Evolutionary conservation across 441 rosid species (phyloP).

Genomic region (Adansonia gregorii): DNA sequence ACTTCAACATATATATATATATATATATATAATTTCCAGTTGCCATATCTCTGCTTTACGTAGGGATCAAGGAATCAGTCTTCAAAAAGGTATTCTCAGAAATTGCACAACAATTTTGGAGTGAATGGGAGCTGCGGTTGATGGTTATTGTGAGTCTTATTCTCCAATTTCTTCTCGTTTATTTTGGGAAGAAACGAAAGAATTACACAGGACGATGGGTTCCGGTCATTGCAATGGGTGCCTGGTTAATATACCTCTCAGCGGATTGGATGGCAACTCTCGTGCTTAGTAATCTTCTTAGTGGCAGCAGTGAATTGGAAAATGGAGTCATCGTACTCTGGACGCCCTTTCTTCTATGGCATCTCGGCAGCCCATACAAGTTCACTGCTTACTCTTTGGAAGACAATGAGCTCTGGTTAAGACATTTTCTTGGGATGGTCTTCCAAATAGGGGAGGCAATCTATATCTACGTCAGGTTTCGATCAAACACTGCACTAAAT

Average conservation of each 20-base stretch:
- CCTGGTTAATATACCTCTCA: background rate
- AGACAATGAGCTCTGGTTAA: slow-evolving; percentile 59
- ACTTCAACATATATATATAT: background rate
- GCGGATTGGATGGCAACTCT: slow-evolving; percentile 16
- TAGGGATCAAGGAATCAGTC: background rate
- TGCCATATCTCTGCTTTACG: slow-evolving; percentile 12
- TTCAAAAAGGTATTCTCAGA: background rate
- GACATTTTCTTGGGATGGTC: slow-evolving; percentile 32
- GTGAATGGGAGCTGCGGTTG: slow-evolving; percentile 4
- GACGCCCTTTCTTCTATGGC: slow-evolving; percentile 64
- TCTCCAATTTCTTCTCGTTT: background rate
- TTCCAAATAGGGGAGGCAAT: background rate
- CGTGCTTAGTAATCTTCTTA: slow-evolving; percentile 4
- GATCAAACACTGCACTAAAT: slow-evolving; percentile 13
- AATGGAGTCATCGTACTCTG: slow-evolving; percentile 51
- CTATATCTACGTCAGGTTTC: slow-evolving; percentile 13
- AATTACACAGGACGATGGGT: background rate
- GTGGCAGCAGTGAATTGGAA: background rate
- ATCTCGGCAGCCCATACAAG: slow-evolving; percentile 66
- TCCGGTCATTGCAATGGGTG: background rate
- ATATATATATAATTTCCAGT: background rate
- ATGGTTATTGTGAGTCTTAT: background rate
- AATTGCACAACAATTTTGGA: background rate
- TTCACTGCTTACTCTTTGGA: slow-evolving; percentile 59
- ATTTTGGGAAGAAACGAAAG: background rate